Evolutionary conservation across 75 land plant genomes (phyloP), one percentile per base, ranked within the genome.

Genomic region (Adiantum capillusveneris): DNA sequence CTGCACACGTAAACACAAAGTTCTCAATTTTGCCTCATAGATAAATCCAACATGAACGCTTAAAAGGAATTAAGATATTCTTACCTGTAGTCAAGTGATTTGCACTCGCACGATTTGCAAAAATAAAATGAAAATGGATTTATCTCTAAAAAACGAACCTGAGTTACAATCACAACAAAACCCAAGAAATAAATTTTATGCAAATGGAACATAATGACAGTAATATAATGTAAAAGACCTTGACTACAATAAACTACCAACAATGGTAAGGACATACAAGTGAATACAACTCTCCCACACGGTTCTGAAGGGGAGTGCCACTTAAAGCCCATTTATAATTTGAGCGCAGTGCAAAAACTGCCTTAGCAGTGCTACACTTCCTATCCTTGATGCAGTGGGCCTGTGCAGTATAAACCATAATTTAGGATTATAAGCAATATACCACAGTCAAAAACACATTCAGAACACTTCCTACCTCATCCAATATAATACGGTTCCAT

Each of bases 301-400:
- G 93, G 57, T 90, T 90, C 57, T 90, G 97, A 37, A 90, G 76
- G 31, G 97, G 97, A 39, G 97, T 90, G 53, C 97, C 97, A 77
- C 97, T 90, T 34, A 90, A 53, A 60, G 88, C 92, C 97, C 97
- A 90, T 59, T 75, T 90, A 53, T 71, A 84, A 25, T 54, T 60
- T 25, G 97, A 87, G 29, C 75, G 52, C 16, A 90, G 57, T 21
- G 93, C 70, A 75, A 90, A 75, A 54, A 87, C 63, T 54, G 92
- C 83, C 71, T 72, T 86, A 21, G 97, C 82, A 41, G 97, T 90
- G 59, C 72, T 90, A 20, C 77, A 75, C 17, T 71, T 73, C 51
- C 83, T 60, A 29, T 79, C 87, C 71, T 90, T 90, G 17, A 90
- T 84, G 51, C 6, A 87, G 68, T 90, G 97, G 12, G 93, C 97